A percentile compares a stretch with the other conserved stretches of the same genome.
Conservation (phyloP, 2,329 filamentous ascomycete genomes). For the Stachybotrys chlorohalonatus region DNA sequence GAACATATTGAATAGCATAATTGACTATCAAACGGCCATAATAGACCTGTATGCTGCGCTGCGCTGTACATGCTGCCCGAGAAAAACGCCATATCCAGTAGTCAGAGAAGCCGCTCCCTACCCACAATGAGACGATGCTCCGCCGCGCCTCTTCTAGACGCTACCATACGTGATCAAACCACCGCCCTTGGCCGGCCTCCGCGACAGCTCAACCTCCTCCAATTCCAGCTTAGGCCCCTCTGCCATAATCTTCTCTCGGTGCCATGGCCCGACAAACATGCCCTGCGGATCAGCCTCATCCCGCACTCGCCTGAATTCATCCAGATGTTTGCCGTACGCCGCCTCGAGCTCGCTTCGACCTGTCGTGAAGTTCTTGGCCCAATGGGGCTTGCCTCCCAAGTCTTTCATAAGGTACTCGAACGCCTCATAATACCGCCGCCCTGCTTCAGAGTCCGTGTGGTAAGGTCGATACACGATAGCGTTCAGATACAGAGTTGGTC, state of each 20-base stretch:
- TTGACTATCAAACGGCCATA: neutral
- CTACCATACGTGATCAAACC: constrained; percentile 17
- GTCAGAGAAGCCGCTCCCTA: neutral
- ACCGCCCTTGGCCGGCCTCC: constrained; percentile 12
- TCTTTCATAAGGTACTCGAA: constrained; percentile 90
- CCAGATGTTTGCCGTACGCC: constrained; percentile 62
- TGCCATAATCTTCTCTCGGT: constrained; percentile 56
- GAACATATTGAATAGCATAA: neutral
- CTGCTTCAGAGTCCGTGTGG: constrained; percentile 65
- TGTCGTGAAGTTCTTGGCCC: constrained; percentile 81
- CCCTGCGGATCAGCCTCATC: constrained; percentile 68
- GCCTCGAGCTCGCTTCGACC: constrained; percentile 50
- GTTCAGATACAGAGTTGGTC: constrained; percentile 79
- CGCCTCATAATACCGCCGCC: constrained; percentile 71
- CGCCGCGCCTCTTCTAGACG: neutral
- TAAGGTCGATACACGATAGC: constrained; percentile 85
- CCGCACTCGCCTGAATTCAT: constrained; percentile 58
- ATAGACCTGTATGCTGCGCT: neutral
- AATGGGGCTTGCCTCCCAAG: constrained; percentile 73
- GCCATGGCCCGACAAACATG: constrained; percentile 88
- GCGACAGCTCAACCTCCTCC: constrained; percentile 25
- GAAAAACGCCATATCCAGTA: no score
- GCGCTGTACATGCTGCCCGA: neutral
- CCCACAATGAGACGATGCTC: neutral
- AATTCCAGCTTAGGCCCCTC: constrained; percentile 22